Base-by-base conservation (phyloP, 2,329 filamentous ascomycete genomes). In the Venturia asperata region DNA sequence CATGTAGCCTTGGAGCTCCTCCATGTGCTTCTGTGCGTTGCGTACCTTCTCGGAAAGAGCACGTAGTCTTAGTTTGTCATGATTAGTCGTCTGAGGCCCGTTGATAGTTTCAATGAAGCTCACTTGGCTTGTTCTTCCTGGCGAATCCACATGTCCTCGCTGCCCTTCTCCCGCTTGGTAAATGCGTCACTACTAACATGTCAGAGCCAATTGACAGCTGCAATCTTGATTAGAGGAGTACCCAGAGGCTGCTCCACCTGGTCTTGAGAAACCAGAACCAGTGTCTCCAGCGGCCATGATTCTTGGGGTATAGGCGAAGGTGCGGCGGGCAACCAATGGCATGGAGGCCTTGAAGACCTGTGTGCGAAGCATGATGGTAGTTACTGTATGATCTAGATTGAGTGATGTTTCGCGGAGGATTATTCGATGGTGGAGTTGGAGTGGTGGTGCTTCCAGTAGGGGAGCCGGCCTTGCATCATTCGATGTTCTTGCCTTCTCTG, bases 101-200 rank as follows among this genome's bases (percentile, higher is more conserved):
- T 52, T 34, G 11, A 19, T 3, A 30, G 56, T 61, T 5, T 37
- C 39, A 27, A 39, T 47, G 27, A 24, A 49, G 41, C 61, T 61
- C 30, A 77, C 91, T 96, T 97, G 81, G 92, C 87, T 80, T 87
- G 86, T 85, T 97, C 94, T 75, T 92, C 90, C 81, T 89, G 82
- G 73, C 86, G 86, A 79, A 99, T 92, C 79, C 89, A 90, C 71
- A 85, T 85, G 77, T 92, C 88, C 81, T 97, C 94, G 75, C 81
- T 83, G 70, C 93, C 93, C 75, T 88, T 85, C 80, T 99, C 94
- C 72, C 94, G 91, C 80, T 88, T 89, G 80, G 88, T 91, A 85
- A 97, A 99, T 66, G 91, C 86, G 75, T 99, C 93, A 71, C 93
- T 96, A 70, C 71, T 68, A 39, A 3, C 4, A 17, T 34, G 34